Base-by-base conservation (phyloP, 306 rosid genomes). In the Potentilla sterilis region DNA sequence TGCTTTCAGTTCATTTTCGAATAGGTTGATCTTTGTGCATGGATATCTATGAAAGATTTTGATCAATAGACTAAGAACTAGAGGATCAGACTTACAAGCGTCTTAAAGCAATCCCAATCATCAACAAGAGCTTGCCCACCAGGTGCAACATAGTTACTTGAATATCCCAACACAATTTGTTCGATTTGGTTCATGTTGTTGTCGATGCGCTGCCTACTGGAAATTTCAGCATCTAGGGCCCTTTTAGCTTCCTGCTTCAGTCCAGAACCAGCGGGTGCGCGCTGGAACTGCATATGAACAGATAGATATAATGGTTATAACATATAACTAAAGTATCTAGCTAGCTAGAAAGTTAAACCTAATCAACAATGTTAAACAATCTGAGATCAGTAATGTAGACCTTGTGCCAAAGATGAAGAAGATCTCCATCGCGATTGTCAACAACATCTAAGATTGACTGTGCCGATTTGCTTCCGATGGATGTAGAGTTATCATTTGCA, bases 91-190 rank as follows among this genome's bases (percentile, higher is more conserved):
- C 81, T 87, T 85, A 90, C 92, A 52, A 83, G 58, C 4, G 48
- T 72, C 79, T 77, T 86, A 3, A 88, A 75, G 74, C 91, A 88
- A 71, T 78, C 80, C 96, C 92, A 90, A 73, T 88, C 89, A 79
- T 88, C 91, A 0, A 88, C 91, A 35, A 90, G 85, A 41, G 91
- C 77, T 6, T 80, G 86, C 19, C 86, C 87, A 0, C 76, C 15
- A 2, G 76, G 75, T 69, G 91, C 85, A 72, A 88, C 78, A 38
- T 67, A 41, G 44, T 76, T 76, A 4, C 75, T 79, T 38, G 77
- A 65, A 28, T 72, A 15, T 55, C 91, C 91, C 68, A 88, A 81
- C 72, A 88, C 69, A 67, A 80, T 48, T 15, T 72, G 13, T 4
- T 82, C 87, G 24, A 88, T 75, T 3, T 67, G 70, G 37, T 79